These are phyloP conservation scores for Rhodomyrtus psidioides DNA, from an alignment of 441 rosid species.

Conservation along the genomic window DNA sequence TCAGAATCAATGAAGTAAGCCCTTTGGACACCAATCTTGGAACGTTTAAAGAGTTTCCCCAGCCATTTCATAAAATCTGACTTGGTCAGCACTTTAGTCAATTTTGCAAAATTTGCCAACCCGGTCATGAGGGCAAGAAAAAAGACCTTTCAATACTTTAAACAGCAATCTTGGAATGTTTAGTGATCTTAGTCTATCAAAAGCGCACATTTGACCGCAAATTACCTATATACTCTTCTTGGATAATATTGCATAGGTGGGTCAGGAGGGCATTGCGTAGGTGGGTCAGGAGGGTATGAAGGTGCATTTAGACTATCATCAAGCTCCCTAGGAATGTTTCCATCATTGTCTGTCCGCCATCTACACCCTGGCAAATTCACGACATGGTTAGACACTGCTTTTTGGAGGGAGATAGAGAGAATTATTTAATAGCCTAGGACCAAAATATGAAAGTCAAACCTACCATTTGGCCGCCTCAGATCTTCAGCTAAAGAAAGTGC, in stretches of 20 bases:
- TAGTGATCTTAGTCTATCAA: not conserved
- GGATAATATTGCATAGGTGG: constrained; percentile 28
- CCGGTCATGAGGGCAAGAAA: not conserved
- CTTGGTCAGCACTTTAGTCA: not conserved
- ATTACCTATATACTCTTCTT: constrained; percentile 36
- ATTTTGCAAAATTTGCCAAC: not conserved
- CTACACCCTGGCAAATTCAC: constrained; percentile 33
- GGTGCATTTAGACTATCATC: constrained; percentile 32
- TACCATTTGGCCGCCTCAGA: constrained; percentile 50
- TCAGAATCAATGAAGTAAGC: not conserved
- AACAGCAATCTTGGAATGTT: not conserved
- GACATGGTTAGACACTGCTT: not conserved
- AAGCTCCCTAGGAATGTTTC: constrained; percentile 38
- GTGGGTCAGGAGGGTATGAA: constrained; percentile 44
- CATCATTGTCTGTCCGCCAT: constrained; percentile 35
- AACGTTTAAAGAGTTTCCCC: too few species aligned
- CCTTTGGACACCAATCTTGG: not conserved
- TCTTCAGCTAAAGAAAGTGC: constrained; percentile 60
- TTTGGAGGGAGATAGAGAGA: not conserved
- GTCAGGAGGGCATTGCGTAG: constrained; percentile 45
- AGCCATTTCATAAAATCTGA: not conserved
- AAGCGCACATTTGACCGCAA: not conserved
- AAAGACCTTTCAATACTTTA: not conserved
- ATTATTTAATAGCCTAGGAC: not conserved
- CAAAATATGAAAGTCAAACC: not conserved